A percentile compares a stretch with the other conserved stretches of the same genome.
Evolutionary conservation across 2,329 filamentous ascomycete genomes (phyloP).

Genomic region (Hypoxylon sp.): DNA sequence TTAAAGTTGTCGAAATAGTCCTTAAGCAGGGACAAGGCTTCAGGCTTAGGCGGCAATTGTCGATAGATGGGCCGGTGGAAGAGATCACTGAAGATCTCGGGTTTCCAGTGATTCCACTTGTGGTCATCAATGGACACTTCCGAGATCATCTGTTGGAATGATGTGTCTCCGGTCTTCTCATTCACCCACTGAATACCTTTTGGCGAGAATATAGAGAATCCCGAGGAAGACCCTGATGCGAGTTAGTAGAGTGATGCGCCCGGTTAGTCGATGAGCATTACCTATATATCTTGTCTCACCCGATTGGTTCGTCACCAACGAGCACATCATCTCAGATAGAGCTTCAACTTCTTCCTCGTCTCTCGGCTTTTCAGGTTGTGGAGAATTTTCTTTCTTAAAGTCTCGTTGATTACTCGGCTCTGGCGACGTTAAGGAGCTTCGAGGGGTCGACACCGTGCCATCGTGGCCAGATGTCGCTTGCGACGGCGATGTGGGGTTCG

Average conservation of each 20-base stretch:
- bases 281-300: conserved; percentile 97
- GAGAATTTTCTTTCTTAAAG: conserved; percentile 58
- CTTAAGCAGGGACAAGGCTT: conserved; percentile 87
- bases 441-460: conserved; percentile 63
- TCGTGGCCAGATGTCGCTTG: conserved; percentile 62
- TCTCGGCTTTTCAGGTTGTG: conserved; percentile 60
- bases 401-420: conserved; percentile 61
- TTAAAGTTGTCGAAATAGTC: conserved; percentile 99
- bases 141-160: conserved; percentile 95
- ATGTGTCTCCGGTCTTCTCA: conserved; percentile 94
- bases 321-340: conserved; percentile 99
- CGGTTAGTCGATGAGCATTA: conserved; percentile 56
- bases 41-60: conserved; percentile 85
- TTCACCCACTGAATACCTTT: conserved; percentile 99
- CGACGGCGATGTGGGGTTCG: conserved; percentile 67
- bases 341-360: conserved; percentile 83
- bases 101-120: conserved; percentile 98
- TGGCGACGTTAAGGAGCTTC: conserved; percentile 70
- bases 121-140: conserved; percentile 92
- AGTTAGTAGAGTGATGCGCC: conserved; percentile 26
- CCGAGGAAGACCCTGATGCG: conserved; percentile 86
- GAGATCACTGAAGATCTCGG: conserved; percentile 94
- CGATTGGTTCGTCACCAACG: conserved; percentile 91
- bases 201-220: conserved; percentile 98
- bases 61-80: conserved; percentile 89